phyloP scores from a whole-genome alignment of 169 alveolate species.

The Eimeria maxima region DNA sequence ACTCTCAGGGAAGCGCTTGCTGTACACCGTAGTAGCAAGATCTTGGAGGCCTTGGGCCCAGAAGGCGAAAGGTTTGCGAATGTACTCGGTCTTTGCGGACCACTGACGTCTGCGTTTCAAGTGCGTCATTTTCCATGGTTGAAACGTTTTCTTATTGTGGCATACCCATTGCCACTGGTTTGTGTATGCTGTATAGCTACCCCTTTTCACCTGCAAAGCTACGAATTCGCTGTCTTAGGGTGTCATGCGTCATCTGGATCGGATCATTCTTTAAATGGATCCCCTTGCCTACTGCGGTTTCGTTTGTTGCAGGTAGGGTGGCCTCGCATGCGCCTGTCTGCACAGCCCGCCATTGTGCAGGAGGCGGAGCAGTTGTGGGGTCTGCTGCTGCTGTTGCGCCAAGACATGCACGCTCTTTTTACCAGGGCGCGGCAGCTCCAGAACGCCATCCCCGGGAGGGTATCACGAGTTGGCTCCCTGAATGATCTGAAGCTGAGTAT shows the following conservation, averaged over 20 bases:
- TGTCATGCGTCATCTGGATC: neutral
- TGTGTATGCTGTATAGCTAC: neutral
- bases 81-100: conserved; percentile 39
- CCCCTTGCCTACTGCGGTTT: neutral
- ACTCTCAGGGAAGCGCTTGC: conserved; percentile 30
- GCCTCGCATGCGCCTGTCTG: conserved; percentile 65
- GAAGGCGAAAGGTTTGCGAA: conserved; percentile 6
- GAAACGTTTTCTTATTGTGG: neutral
- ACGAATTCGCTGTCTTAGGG: neutral
- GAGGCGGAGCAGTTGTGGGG: conserved; percentile 67
- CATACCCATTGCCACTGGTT: neutral
- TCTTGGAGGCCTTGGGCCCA: neutral
- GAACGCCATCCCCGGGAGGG: neutral
- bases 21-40: conserved; percentile 54
- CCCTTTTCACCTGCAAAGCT: neutral
- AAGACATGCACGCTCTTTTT: conserved; percentile 56
- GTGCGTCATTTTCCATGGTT: conserved; percentile 4
- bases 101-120: conserved; percentile 23
- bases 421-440: conserved; percentile 58
- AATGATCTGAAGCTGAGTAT: conserved; percentile 67
- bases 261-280: neutral
- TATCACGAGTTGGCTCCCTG: conserved; percentile 60
- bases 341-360: conserved; percentile 16
- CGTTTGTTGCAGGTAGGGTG: conserved; percentile 57
- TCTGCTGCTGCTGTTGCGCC: conserved; percentile 34